phyloP scores from a whole-genome alignment of 768 basidiomycete species.

The Candolleomyces eurysporus region DNA sequence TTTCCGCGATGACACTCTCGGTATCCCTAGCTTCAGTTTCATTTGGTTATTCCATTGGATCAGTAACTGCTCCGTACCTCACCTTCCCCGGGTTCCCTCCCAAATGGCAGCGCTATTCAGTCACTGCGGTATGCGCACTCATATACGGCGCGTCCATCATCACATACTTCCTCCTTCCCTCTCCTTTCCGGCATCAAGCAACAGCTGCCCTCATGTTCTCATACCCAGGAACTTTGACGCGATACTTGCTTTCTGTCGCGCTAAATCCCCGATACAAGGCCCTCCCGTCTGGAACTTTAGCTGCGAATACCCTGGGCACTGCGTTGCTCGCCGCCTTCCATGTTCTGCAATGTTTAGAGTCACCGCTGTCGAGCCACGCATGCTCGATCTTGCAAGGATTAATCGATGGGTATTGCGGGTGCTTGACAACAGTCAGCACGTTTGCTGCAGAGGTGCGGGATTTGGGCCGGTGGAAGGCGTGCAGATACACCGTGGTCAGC shows the following conservation, averaged over 20 bases:
- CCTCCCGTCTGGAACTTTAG: slow-evolving; percentile 78
- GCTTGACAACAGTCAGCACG: slow-evolving; percentile 91
- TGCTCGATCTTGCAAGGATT: slow-evolving; percentile 82
- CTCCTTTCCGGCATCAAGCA: slow-evolving; percentile 68
- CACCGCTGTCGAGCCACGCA: slow-evolving; percentile 45
- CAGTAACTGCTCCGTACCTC: slow-evolving; percentile 37
- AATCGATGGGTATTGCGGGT: slow-evolving; percentile 91
- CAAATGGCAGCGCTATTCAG: slow-evolving; percentile 43
- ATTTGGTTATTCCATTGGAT: slow-evolving; percentile 68
- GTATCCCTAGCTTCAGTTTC: slow-evolving; percentile 74
- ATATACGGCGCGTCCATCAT: slow-evolving; percentile 75
- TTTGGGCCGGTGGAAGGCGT: slow-evolving; percentile 55
- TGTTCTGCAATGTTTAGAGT: slow-evolving; percentile 58
- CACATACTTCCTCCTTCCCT: slow-evolving; percentile 73
- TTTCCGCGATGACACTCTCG: slow-evolving; percentile 75
- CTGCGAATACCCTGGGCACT: slow-evolving; percentile 76
- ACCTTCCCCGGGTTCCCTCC: slow-evolving; percentile 34
- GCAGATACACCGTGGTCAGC: slow-evolving; percentile 68
- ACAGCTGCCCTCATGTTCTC: slow-evolving; percentile 88
- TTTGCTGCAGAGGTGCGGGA: slow-evolving; percentile 79
- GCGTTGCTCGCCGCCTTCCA: slow-evolving; percentile 75
- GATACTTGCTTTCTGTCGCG: slow-evolving; percentile 71
- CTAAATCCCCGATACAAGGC: slow-evolving; percentile 64
- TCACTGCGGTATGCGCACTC: slow-evolving; percentile 57
- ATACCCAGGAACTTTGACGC: slow-evolving; percentile 83